Base-by-base conservation (phyloP, 768 basidiomycete genomes). In the Sarcomyxa edulis region DNA sequence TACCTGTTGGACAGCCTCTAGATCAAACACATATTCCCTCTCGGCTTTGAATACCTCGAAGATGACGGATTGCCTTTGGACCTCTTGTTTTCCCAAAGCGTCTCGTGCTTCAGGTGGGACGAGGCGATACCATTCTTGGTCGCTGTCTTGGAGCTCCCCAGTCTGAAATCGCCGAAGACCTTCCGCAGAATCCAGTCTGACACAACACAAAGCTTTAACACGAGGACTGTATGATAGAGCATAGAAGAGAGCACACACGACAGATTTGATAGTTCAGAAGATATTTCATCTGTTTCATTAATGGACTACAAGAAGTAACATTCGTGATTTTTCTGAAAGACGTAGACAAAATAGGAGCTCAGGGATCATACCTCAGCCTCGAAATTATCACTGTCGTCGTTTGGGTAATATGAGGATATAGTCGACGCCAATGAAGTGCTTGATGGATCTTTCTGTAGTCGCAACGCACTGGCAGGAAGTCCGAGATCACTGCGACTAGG, bases 1-100 rank as follows among this genome's bases (percentile, higher is more conserved):
- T 30, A 48, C 89, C 55, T 87, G 71, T 62, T 77, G 61, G 46
- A 86, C 62, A 42, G 81, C 57, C 52, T 80, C 71, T 34, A 99
- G 60, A 60, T 97, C 95, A 21, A 72, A 58, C 8, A 92, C 84
- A 55, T 96, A 97, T 43, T 91, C 84, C 45, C 81, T 72, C 62
- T 99, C 96, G 1, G 84, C 81, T 57, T 89, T 84, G 59, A 97
- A 81, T 16, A 95, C 62, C 55, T 98, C 94, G 48, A 93, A 94
- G 5, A 99, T 71, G 26, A 81, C 77, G 18, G 80, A 86, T 56
- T 97, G 93, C 31, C 93, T 73, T 42, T 84, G 77, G 15, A 93
- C 81, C 55, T 96, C 92, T 35, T 74, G 58, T 53, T 81, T 78
- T 18, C 82, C 79, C 2, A 98, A 61, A 1, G 79, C 74, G 20